Evolutionary conservation across 495 filamentous ascomycete species (phyloP).

Genomic region (Saxispiralis lemnorum): DNA sequence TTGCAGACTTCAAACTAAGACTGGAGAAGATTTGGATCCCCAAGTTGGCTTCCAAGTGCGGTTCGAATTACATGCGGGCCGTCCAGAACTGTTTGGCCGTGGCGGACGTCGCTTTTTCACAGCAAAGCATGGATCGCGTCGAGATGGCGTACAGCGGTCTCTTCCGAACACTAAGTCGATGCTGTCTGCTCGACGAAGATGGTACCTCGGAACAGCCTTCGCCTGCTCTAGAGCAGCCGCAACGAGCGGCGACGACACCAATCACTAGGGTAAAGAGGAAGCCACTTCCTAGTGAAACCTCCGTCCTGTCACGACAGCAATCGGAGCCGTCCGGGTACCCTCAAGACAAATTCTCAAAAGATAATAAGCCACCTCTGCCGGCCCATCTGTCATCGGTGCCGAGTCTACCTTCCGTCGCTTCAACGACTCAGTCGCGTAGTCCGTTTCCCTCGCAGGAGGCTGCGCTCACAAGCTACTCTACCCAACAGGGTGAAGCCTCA

Average conservation of each 20-base stretch:
- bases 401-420: constrained; percentile 1
- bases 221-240: no score
- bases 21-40: constrained; percentile 44
- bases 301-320: constrained; percentile 1
- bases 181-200: constrained; percentile 24
- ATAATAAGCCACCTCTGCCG: background rate
- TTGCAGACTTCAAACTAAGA: constrained; percentile 43
- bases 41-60: constrained; percentile 31
- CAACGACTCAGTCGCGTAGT: no score
- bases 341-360: no score
- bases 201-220: constrained; percentile 1
- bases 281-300: background rate
- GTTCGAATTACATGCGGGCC: constrained; percentile 52
- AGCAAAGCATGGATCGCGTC: constrained; percentile 9
- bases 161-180: constrained; percentile 18
- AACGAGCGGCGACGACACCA: no score
- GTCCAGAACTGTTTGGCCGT: constrained; percentile 66
- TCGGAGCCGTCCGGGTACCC: constrained; percentile 3
- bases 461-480: background rate
- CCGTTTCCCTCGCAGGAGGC: background rate
- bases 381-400: constrained; percentile 8
- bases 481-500: background rate
- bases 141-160: constrained; percentile 18
- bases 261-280: background rate
- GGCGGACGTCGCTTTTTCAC: constrained; percentile 31